These are phyloP conservation scores for Ceratocystis smalleyi DNA, from an alignment of 2,329 filamentous ascomycete genomes.

Conservation along the genomic window DNA sequence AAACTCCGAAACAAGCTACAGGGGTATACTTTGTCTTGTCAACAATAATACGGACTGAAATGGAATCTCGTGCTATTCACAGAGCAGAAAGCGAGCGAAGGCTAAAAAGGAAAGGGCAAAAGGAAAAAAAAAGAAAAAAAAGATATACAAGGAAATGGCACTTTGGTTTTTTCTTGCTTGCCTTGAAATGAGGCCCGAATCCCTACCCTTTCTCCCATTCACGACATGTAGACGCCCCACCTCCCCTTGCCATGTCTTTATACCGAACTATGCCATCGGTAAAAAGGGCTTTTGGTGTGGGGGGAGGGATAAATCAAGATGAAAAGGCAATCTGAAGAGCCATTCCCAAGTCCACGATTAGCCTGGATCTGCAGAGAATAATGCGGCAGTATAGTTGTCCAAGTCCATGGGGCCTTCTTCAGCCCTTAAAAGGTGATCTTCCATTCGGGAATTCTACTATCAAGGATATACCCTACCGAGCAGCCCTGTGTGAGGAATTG, in stretches of 20 bases:
- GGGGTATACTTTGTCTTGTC: not conserved
- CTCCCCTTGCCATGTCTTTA: too few species aligned
- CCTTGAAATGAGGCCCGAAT: not conserved
- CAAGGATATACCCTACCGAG: not conserved
- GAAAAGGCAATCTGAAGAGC: not conserved
- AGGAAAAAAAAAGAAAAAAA: not conserved
- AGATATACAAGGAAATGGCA: not conserved
- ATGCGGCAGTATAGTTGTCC: not conserved
- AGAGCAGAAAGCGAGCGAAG: not conserved
- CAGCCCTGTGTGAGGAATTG: not conserved
- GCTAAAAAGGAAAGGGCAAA: not conserved
- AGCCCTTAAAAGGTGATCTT: not conserved
- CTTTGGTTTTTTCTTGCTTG: not conserved
- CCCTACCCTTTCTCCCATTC: not conserved
- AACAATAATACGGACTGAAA: not conserved
- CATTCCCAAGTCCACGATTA: not conserved
- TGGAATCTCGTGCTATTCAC: not conserved
- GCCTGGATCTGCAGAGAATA: not conserved
- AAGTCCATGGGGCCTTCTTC: not conserved
- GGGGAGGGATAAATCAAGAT: not conserved
- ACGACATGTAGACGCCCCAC: not conserved
- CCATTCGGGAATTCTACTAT: not conserved
- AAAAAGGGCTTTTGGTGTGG: not conserved
- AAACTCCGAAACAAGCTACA: conserved; percentile 4
- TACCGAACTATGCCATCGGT: not conserved